Base-by-base conservation (phyloP, 495 filamentous ascomycete species). In the Tuber magnatum region DNA sequence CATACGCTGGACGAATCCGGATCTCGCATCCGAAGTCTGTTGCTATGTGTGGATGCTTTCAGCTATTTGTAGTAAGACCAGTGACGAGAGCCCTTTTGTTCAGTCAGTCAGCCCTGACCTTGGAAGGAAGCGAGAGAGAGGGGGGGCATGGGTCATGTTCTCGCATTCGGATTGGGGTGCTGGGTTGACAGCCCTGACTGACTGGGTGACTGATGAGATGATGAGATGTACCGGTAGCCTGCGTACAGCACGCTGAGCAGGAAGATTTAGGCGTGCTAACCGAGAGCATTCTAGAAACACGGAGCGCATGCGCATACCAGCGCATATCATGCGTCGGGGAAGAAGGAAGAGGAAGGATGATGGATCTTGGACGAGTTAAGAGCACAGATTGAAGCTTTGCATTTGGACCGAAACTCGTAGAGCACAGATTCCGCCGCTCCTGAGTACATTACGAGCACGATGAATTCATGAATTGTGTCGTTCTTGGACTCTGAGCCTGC, bases 11-110 rank as follows among this genome's bases (percentile, higher is more conserved):
- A 65, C 28, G 56, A 65, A 65, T 65, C 56, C 20, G 28, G 56
- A 65, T 65, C 56, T 65, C 14, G 56, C 56, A 65, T 65, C 56
- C 56, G 56, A 65, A 65, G 56, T 12, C 56, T 65, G 56, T 65
- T 35, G 56, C 56, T 65, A 65, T 65, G 56, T 65, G 35, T 65
- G 56, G 56, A 65, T 65, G 12, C 56, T 35, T 32, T 35, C 56
- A 35, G 56, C 56, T 35, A 14, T 65, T 35, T 65, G 56, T 6
- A 65, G 56, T 35, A 20, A 65, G 56, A 65, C 56, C 56, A 65
- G 16, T 28, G 35, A 35, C 28, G 14, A 65, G 14, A 65, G 56
- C 28, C 56, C 56, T 65, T 20, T 20, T 32, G 28, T 65, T 65
- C 56, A 65, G n/a, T 65, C 56, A 65, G 56, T 65, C 56, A 35